Evolutionary conservation across 352 stramenopile genomes (phyloP).

Genomic region (Phytophthora multivora): DNA sequence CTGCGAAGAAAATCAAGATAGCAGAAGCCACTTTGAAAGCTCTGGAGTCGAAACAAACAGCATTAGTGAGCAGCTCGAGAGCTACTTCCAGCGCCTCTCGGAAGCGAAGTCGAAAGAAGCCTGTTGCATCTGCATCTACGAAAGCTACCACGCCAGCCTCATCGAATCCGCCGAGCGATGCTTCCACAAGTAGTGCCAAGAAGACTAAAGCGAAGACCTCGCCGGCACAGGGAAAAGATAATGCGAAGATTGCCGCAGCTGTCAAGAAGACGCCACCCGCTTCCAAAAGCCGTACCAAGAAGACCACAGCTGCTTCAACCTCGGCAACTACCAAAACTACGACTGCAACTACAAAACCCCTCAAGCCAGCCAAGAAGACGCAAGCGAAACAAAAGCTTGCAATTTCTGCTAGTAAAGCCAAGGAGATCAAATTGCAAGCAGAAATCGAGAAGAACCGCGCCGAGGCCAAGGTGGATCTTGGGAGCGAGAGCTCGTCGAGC

Average conservation of each 20-base stretch:
- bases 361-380: conserved; percentile 9
- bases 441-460: conserved; percentile 33
- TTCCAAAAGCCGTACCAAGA: conserved; percentile 16
- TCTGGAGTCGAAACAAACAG: conserved; percentile 23
- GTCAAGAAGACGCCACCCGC: conserved; percentile 18
- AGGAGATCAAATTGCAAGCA: conserved; percentile 14
- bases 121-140: conserved; percentile 8
- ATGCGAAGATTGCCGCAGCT: not conserved
- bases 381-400: conserved; percentile 16
- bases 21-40: conserved; percentile 36
- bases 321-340: conserved; percentile 4
- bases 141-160: conserved; percentile 11
- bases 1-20: conserved; percentile 47
- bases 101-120: conserved; percentile 46
- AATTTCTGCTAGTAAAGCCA: conserved; percentile 10
- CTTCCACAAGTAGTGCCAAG: conserved; percentile 6
- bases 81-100: conserved; percentile 1
- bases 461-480: conserved; percentile 33
- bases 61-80: conserved; percentile 8
- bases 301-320: conserved; percentile 1
- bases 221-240: conserved; percentile 12
- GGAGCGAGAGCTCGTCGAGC: conserved; percentile 57
- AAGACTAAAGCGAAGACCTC: conserved; percentile 18
- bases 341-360: not conserved
- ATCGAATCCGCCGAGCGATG: conserved; percentile 12